Evolutionary conservation across 208 protist species (phyloP).

Genomic region (Leishmania tropica): DNA sequence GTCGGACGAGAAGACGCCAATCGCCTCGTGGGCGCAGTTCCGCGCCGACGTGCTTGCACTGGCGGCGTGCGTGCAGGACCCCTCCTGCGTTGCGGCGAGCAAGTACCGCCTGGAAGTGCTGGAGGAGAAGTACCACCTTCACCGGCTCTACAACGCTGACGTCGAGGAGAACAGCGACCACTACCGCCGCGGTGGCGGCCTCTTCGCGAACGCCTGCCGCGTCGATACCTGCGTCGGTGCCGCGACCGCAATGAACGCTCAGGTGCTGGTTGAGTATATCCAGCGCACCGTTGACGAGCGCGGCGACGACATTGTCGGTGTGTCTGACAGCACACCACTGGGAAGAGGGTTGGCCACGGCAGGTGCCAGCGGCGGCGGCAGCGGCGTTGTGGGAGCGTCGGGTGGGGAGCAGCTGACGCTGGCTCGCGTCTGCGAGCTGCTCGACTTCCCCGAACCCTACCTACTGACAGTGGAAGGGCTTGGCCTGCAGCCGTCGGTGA

Average conservation of each 20-base stretch:
- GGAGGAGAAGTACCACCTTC: conserved; percentile 94
- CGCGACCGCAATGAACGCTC: conserved; percentile 84
- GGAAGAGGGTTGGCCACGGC: conserved; percentile 8
- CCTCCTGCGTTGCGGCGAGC: conserved; percentile 53
- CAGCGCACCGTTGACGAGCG: conserved; percentile 82
- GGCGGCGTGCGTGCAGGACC: conserved; percentile 52
- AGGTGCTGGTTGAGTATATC: conserved; percentile 92
- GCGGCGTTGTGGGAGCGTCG: neutral
- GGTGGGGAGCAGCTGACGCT: conserved; percentile 51
- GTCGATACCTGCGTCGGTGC: conserved; percentile 95
- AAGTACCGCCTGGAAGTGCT: conserved; percentile 85
- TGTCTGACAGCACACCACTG: neutral
- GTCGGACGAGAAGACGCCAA: conserved; percentile 41
- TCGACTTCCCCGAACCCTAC: conserved; percentile 60
- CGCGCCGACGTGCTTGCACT: conserved; percentile 63
- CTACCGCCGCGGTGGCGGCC: conserved; percentile 64
- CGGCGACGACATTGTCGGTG: conserved; percentile 78
- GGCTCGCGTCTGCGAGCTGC: conserved; percentile 54
- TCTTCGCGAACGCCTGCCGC: conserved; percentile 89
- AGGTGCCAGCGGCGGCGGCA: neutral
- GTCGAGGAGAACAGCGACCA: conserved; percentile 68
- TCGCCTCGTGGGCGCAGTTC: conserved; percentile 79
- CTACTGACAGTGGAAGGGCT: conserved; percentile 94
- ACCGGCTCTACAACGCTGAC: conserved; percentile 91
- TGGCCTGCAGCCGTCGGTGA: conserved; percentile 83